These are phyloP conservation scores for Xylaria scruposa DNA, from an alignment of 495 filamentous ascomycete species.

Conservation along the genomic window DNA sequence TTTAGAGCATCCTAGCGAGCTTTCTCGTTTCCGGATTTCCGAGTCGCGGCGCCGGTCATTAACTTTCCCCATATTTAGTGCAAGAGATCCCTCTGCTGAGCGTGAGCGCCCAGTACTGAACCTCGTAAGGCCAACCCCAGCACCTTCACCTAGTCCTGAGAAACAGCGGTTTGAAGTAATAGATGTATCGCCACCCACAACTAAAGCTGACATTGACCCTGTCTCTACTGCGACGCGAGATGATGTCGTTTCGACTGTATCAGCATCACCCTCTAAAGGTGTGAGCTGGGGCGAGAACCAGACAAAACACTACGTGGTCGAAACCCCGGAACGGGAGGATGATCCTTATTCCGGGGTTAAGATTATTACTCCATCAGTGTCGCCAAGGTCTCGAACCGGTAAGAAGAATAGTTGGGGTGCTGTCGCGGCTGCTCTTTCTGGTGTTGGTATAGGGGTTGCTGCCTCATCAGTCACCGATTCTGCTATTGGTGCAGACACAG, in stretches of 20 bases:
- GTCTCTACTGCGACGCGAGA: conserved; percentile 26
- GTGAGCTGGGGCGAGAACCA: conserved; percentile 68
- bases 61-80: conserved; percentile 43
- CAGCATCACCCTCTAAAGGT: conserved; percentile 48
- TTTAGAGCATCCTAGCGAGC: conserved; percentile 43
- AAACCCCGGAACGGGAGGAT: conserved; percentile 54
- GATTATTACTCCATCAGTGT: conserved; percentile 33
- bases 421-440: conserved; percentile 49
- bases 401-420: conserved; percentile 50
- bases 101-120: conserved; percentile 59
- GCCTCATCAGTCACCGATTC: conserved; percentile 31
- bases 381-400: conserved; percentile 36
- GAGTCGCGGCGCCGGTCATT: conserved; percentile 24
- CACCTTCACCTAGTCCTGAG: conserved; percentile 51
- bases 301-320: conserved; percentile 65
- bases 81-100: conserved; percentile 55
- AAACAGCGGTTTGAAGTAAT: conserved; percentile 35
- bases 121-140: conserved; percentile 59
- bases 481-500: conserved; percentile 26
- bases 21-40: conserved; percentile 34
- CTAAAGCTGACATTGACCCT: conserved; percentile 25
- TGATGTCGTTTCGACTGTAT: conserved; percentile 39
- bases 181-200: background rate
- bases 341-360: conserved; percentile 37
- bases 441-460: conserved; percentile 38